phyloP scores from a whole-genome alignment of 768 basidiomycete genomes.

The Lepiota subincarnata region DNA sequence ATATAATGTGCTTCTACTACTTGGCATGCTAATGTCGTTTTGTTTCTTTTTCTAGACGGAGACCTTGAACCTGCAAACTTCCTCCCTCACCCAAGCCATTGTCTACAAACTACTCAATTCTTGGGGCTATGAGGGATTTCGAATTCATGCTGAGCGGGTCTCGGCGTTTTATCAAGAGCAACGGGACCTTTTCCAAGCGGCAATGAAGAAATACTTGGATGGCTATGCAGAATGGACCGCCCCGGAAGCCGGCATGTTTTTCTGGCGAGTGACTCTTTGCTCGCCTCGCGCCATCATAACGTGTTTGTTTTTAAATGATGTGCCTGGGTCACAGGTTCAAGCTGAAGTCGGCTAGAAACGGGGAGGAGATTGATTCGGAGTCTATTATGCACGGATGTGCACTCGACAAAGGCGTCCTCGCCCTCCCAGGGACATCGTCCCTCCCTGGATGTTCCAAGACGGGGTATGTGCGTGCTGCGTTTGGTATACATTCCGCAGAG shows the following conservation, averaged over 20 bases:
- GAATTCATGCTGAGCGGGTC: conserved; percentile 61
- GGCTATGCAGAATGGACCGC: conserved; percentile 71
- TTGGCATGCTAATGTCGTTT: background rate
- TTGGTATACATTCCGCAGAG: conserved; percentile 64
- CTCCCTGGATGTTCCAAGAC: conserved; percentile 67
- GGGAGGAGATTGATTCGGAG: conserved; percentile 56
- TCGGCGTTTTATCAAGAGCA: conserved; percentile 71
- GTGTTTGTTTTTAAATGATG: no score
- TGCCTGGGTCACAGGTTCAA: conserved; percentile 58
- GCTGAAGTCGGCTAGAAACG: conserved; percentile 39
- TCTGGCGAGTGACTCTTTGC: conserved; percentile 60
- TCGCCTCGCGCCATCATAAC: no score
- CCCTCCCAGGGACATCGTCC: conserved; percentile 85
- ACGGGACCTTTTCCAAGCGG: conserved; percentile 73
- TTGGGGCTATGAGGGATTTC: conserved; percentile 79
- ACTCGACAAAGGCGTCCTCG: conserved; percentile 77
- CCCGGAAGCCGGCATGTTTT: conserved; percentile 86
- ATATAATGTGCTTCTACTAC: no score
- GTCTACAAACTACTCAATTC: conserved; percentile 50
- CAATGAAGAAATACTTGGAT: conserved; percentile 71
- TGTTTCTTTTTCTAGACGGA: conserved; percentile 42
- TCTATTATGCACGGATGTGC: conserved; percentile 70
- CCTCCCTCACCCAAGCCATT: conserved; percentile 62
- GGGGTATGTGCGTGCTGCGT: conserved; percentile 77
- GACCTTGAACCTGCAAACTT: conserved; percentile 63